Evolutionary conservation across 768 basidiomycete species (phyloP), one percentile per base, ranked within the genome.

Genomic region (Chlorophyllum brunneum): DNA sequence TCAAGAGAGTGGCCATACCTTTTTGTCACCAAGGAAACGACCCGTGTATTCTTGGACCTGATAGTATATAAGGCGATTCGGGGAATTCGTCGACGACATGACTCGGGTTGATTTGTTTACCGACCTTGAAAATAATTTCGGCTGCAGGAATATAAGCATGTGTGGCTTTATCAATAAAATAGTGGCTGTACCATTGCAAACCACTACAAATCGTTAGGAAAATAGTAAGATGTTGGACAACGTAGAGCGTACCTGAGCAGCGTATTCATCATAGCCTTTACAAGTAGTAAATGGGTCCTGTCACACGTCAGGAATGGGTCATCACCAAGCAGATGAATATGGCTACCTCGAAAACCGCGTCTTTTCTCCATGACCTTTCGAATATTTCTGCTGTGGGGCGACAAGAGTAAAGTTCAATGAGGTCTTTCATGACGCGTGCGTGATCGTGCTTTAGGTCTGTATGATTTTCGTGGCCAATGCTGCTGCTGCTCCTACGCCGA

Each of bases 11-110:
- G 22, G 31, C 42, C 68, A 16, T 40, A 80, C 81, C 69, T 77
- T 84, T 66, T 78, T 80, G 37, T 62, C 66, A 5, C 77, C 76
- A 13, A 81, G 56, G 22, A 79, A 64, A 20, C 79, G 75, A n/a
- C 73, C 54, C 4, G 77, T 81, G 62, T 86, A 89, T 58, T 78
- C 77, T 57, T 83, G 84, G 9, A 66, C 76, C 61, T 87, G 82
- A 26, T 73, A 68, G 58, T 76, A 83, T 7, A 85, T 74, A 7
- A 87, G 63, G 22, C 78, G 80, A 61, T 84, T 85, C 3, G 85
- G 86, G 10, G 64, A 58, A 34, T 69, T 63, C 1, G 80, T 83
- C 0, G 84, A 83, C 0, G 81, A 76, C 68, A 87, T 76, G 5
- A 86, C 70, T 23, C 82, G 77, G 33, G 65, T 71, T 9, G 75